A percentile compares a stretch with the other conserved stretches of the same genome.
Evolutionary conservation across 2,329 filamentous ascomycete genomes (phyloP).

Genomic region (Botrytis medusae): DNA sequence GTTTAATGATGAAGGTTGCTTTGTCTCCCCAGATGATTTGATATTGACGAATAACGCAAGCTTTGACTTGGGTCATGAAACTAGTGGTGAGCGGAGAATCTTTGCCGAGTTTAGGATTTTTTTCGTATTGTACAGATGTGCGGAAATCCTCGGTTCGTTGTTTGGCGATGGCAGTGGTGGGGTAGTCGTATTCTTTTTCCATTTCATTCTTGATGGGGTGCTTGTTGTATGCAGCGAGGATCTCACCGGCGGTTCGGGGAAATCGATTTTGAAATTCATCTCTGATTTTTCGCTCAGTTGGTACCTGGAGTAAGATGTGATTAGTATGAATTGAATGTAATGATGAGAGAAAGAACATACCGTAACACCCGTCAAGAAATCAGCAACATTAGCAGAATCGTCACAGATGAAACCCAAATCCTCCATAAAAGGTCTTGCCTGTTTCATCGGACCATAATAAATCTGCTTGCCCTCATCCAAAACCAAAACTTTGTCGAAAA

Average conservation of each 20-base stretch:
- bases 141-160: constrained; percentile 50
- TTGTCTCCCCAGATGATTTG: constrained; percentile 67
- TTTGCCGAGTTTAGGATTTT: constrained; percentile 53
- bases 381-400: constrained; percentile 62
- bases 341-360: constrained; percentile 20
- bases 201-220: constrained; percentile 52
- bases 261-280: constrained; percentile 44
- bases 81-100: constrained; percentile 57
- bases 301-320: constrained; percentile 1
- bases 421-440: constrained; percentile 65
- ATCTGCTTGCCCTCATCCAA: constrained; percentile 65
- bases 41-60: constrained; percentile 60
- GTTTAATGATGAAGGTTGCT: constrained; percentile 62
- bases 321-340: background rate
- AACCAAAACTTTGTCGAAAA: constrained; percentile 70
- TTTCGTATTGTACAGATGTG: constrained; percentile 53
- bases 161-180: constrained; percentile 49
- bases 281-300: constrained; percentile 65
- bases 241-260: constrained; percentile 47
- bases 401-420: constrained; percentile 61
- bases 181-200: constrained; percentile 57
- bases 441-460: constrained; percentile 60
- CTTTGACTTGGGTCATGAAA: constrained; percentile 55
- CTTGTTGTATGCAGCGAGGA: constrained; percentile 52
- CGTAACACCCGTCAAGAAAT: constrained; percentile 60